Conservation (phyloP, 345 rosid genomes). For the Hevea brasiliensis region DNA sequence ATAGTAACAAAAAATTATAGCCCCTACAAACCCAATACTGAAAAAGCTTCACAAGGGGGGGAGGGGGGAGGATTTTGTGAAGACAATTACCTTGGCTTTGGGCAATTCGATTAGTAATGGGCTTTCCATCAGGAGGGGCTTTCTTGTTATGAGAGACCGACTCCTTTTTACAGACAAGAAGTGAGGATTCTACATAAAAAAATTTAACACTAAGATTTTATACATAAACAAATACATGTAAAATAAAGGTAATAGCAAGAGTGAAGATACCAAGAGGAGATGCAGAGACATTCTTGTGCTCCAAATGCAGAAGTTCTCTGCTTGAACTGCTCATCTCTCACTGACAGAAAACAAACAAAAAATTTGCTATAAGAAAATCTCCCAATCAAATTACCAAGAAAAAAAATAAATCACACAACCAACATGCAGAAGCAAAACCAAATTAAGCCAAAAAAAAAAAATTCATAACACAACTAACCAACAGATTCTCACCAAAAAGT, state of each 20-base stretch:
- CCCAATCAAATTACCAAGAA: not conserved
- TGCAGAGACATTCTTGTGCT: slow-evolving; percentile 7
- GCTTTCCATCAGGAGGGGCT: slow-evolving; percentile 33
- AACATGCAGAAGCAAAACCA: not conserved
- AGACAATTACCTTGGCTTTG: slow-evolving; percentile 55
- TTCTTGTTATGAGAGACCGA: slow-evolving; percentile 18
- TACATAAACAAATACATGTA: not conserved
- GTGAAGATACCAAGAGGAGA: slow-evolving; percentile 15
- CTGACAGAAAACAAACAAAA: not conserved
- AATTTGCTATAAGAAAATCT: not conserved
- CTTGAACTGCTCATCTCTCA: slow-evolving; percentile 16
- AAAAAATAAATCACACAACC: too few relatives aligned
- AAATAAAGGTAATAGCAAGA: too few relatives aligned
- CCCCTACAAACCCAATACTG: too few relatives aligned
- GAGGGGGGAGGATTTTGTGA: not conserved
- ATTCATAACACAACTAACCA: too few relatives aligned
- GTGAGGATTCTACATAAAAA: slow-evolving; percentile 38
- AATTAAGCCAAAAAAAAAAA: not conserved
- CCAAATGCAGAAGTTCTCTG: slow-evolving; percentile 20
- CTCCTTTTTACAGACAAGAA: slow-evolving; percentile 36
- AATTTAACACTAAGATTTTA: not conserved
- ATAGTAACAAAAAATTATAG: not conserved
- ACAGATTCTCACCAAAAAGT: too few relatives aligned
- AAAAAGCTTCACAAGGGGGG: too few relatives aligned
- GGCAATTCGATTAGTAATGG: slow-evolving; percentile 41